Percentiles rank a stretch among this genome's conserved stretches.
phyloP scores from a whole-genome alignment of 2,329 filamentous ascomycete species.

The Coniella vitis region DNA sequence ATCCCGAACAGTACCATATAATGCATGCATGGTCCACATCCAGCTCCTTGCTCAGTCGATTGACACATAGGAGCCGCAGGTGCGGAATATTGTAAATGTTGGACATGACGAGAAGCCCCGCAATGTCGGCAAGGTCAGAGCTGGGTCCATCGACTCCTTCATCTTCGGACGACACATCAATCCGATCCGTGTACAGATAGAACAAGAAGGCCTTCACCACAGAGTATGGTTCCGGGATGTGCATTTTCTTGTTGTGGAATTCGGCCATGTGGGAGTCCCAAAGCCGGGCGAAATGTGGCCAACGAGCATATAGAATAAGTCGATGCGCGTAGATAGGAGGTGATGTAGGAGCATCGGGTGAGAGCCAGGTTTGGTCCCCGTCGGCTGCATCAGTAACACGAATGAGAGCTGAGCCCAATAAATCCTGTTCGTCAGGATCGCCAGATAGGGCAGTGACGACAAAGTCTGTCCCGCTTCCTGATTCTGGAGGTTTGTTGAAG shows the following conservation, averaged over 20 bases:
- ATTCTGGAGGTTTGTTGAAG: constrained; percentile 80
- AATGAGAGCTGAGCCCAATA: constrained; percentile 44
- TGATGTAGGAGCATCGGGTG: constrained; percentile 60
- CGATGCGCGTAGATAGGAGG: constrained; percentile 89
- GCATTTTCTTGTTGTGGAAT: constrained; percentile 94
- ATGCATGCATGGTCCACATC: constrained; percentile 93
- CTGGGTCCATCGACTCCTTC: constrained; percentile 58
- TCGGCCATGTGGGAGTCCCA: constrained; percentile 95
- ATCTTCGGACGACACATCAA: constrained; percentile 48
- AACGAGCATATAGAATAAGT: constrained; percentile 87
- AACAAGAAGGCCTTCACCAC: constrained; percentile 93
- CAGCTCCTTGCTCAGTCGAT: constrained; percentile 81
- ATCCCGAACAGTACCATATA: constrained; percentile 89
- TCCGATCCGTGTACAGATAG: constrained; percentile 95
- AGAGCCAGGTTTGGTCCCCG: constrained; percentile 48
- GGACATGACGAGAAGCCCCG: constrained; percentile 91
- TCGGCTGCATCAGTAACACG: constrained; percentile 35
- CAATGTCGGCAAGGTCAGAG: constrained; percentile 74
- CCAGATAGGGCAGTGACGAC: constrained; percentile 82
- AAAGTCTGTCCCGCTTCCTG: constrained; percentile 84
- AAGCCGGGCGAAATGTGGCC: constrained; percentile 91
- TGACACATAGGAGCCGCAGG: constrained; percentile 82
- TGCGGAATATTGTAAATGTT: constrained; percentile 98
- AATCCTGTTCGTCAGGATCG: constrained; percentile 63
- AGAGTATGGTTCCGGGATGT: constrained; percentile 92